Evolutionary conservation across 106 monocot species (phyloP), one percentile per base, ranked within the genome.

Genomic region (Allium cepa): DNA sequence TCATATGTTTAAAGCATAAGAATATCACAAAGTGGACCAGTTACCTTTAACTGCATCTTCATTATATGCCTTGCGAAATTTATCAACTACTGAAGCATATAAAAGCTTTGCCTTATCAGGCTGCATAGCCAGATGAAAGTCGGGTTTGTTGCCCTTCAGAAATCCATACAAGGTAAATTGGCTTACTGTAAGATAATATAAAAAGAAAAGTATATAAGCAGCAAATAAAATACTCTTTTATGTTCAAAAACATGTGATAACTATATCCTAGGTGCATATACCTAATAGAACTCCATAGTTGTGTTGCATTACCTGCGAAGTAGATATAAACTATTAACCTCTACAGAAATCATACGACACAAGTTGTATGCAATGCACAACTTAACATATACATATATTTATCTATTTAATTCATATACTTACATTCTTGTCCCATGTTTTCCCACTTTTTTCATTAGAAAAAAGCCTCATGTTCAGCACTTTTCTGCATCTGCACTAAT

Each of bases 111-210:
- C 95, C 76, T 77, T 81, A 17, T 85, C 75, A 72, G 95, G 88
- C 71, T 85, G 81, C 95, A 95, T 95, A 9, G 95, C 88, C 15
- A 88, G 79, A 76, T 95, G 95, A 80, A 95, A 95, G 81, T 95
- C 95, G 52, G 95, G 95, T 63, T 91, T 95, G 72, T 95, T 95
- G 14, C 95, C 95, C 76, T 95, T 95, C 15, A 95, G 71, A 63
- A 86, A 73, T 7, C 95, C 95, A 78, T 88, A 95, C 49, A 95
- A 77, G 17, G 95, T 95, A 74, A 95, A 95, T 64, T 95, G 95
- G 69, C 95, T 95, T 18, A 95, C 95, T 95, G 79, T 48, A 12
- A 69, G 9, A 80, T 71, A 47, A 18, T 26, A 4, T 57, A 69
- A 48, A 67, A 15, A 63, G 46, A 72, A 3, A 52, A 36, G 36